Evolutionary conservation across 2,329 filamentous ascomycete genomes (phyloP).

Genomic region (Xylariaceae sp.): DNA sequence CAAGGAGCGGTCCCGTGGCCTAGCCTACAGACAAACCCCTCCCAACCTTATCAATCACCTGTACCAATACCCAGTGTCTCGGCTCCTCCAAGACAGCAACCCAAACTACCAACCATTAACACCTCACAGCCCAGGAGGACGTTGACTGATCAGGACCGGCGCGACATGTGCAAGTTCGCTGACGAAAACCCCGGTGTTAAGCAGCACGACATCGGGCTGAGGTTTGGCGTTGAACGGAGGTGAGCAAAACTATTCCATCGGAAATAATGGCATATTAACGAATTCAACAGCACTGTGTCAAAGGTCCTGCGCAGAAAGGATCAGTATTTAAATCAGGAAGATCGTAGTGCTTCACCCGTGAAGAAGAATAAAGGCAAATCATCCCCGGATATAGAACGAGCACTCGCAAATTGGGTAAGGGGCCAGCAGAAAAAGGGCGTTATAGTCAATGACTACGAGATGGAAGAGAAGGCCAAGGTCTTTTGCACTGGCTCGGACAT

Average conservation of each 20-base stretch:
- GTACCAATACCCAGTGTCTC: constrained; percentile 65
- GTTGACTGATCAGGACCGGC: constrained; percentile 86
- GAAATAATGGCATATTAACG: constrained; percentile 38
- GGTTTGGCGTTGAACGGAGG: constrained; percentile 98
- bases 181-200: constrained; percentile 89
- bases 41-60: constrained; percentile 63
- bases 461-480: constrained; percentile 81
- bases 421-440: constrained; percentile 81
- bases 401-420: constrained; percentile 84
- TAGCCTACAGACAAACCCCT: constrained; percentile 79
- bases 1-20: constrained; percentile 70
- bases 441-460: constrained; percentile 77
- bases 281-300: constrained; percentile 82
- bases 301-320: constrained; percentile 96
- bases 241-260: constrained; percentile 52
- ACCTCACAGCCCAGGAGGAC: constrained; percentile 79
- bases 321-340: constrained; percentile 85
- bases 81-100: constrained; percentile 58
- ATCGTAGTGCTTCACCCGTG: constrained; percentile 77
- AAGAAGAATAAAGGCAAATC: constrained; percentile 85
- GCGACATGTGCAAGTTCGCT: constrained; percentile 92
- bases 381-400: constrained; percentile 86
- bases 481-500: constrained; percentile 79
- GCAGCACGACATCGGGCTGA: constrained; percentile 93
- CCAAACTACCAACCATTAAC: constrained; percentile 57